These are phyloP conservation scores for Cladosporium colombiae DNA, from an alignment of 2,329 filamentous ascomycete species.

Conservation along the genomic window DNA sequence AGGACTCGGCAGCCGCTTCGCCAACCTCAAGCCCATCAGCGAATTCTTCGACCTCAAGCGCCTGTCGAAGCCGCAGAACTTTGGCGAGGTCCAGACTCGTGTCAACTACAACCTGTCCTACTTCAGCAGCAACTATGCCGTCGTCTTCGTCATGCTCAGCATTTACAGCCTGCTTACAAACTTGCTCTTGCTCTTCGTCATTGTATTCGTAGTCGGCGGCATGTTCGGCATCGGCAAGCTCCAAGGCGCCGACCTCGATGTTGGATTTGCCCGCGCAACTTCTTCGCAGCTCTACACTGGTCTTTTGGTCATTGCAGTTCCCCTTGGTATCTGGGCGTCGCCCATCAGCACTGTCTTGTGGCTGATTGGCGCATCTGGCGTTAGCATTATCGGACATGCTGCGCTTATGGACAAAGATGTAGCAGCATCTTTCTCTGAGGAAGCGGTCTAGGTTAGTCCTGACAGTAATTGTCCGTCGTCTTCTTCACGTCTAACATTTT, in stretches of 20 bases:
- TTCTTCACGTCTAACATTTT: slow-evolving; percentile 6
- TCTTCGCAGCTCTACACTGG: slow-evolving; percentile 93
- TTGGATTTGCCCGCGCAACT: slow-evolving; percentile 79
- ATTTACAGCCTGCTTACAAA: slow-evolving; percentile 95
- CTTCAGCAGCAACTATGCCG: slow-evolving; percentile 98
- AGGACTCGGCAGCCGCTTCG: slow-evolving; percentile 77
- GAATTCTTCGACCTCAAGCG: slow-evolving; percentile 98
- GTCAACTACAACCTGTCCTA: slow-evolving; percentile 97
- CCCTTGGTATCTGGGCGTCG: slow-evolving; percentile 80
- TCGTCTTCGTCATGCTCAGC: slow-evolving; percentile 90
- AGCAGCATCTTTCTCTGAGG: slow-evolving; percentile 99
- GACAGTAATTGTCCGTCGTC: background rate
- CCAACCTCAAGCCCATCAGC: slow-evolving; percentile 84
- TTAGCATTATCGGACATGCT: slow-evolving; percentile 92
- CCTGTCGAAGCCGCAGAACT: slow-evolving; percentile 89
- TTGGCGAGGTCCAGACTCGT: slow-evolving; percentile 83
- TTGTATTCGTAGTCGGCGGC: slow-evolving; percentile 80
- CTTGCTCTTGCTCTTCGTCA: slow-evolving; percentile 82
- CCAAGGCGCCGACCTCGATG: slow-evolving; percentile 80
- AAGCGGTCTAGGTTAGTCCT: slow-evolving; percentile 83
- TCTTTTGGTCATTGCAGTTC: slow-evolving; percentile 78
- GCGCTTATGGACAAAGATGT: slow-evolving; percentile 97
- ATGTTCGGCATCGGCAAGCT: slow-evolving; percentile 92
- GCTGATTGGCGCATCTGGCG: slow-evolving; percentile 93
- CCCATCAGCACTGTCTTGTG: slow-evolving; percentile 85